These are phyloP conservation scores for Paecilomyces dactylethromorphus DNA, from an alignment of 2,329 filamentous ascomycete genomes.

Conservation along the genomic window DNA sequence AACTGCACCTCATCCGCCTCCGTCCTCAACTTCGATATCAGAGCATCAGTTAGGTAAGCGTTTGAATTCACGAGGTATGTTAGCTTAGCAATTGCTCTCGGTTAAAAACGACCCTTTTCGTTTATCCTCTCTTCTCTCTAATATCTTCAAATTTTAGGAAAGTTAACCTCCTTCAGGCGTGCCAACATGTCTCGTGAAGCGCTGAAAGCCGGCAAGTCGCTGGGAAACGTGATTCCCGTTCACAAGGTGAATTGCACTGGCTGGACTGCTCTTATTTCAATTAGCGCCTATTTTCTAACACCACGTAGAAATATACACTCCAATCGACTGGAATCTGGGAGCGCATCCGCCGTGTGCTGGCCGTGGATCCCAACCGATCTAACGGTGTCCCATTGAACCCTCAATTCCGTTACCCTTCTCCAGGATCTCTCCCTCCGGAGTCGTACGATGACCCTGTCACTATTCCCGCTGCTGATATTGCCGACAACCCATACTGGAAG, in stretches of 20 bases:
- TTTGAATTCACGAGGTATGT: neutral
- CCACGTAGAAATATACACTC: slow-evolving; percentile 82
- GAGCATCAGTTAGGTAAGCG: neutral
- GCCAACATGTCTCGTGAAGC: slow-evolving; percentile 29
- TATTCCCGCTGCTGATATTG: slow-evolving; percentile 75
- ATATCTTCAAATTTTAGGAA: neutral
- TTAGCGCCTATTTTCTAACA: neutral
- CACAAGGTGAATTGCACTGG: slow-evolving; percentile 23
- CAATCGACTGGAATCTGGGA: slow-evolving; percentile 89
- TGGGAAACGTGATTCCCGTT: slow-evolving; percentile 30
- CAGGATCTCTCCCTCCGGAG: slow-evolving; percentile 63
- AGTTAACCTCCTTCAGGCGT: slow-evolving; percentile 14
- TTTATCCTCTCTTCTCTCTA: neutral
- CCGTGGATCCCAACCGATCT: slow-evolving; percentile 81
- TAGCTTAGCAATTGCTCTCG: neutral
- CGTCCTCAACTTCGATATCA: neutral
- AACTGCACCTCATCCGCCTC: neutral
- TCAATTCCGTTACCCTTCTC: slow-evolving; percentile 81
- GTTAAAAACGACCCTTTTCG: neutral
- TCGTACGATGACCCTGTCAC: slow-evolving; percentile 78
- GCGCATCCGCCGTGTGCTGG: slow-evolving; percentile 66
- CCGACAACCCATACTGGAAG: slow-evolving; percentile 95
- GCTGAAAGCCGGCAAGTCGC: slow-evolving; percentile 33
- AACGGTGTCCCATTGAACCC: slow-evolving; percentile 90
- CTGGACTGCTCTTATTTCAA: neutral